Percentiles rank a stretch among this genome's conserved stretches.
Evolutionary conservation across 73 alveolate species (phyloP).

Genomic region (Halteria grandinella): DNA sequence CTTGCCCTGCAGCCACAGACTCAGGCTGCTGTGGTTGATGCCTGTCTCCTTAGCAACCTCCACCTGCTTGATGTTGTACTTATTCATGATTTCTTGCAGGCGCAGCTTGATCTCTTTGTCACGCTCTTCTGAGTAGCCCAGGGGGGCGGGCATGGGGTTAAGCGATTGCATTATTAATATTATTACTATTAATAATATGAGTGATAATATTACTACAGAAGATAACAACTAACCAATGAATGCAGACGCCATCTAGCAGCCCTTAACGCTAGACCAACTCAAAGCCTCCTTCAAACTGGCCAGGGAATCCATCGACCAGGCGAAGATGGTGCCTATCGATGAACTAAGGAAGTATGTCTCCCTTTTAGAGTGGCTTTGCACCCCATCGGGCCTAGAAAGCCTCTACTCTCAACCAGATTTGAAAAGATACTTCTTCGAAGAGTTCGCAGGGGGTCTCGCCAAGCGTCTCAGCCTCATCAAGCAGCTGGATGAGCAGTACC

Average conservation of each 20-base stretch:
- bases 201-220: too few species aligned
- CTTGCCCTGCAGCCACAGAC: constrained; percentile 95
- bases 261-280: too few species aligned
- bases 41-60: constrained; percentile 88
- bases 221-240: too few species aligned
- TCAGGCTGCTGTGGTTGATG: constrained; percentile 89
- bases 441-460: constrained; percentile 17
- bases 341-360: background rate
- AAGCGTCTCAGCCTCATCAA: too few species aligned
- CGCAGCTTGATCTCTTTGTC: constrained; percentile 75
- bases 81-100: constrained; percentile 71
- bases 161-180: too few species aligned
- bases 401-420: constrained; percentile 1
- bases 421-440: constrained; percentile 35
- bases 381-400: background rate
- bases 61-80: constrained; percentile 76
- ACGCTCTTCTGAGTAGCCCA: too few species aligned
- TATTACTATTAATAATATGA: too few species aligned
- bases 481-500: too few species aligned
- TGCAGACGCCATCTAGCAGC: too few species aligned
- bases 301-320: too few species aligned
- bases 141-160: background rate
- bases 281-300: too few species aligned
- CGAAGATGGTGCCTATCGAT: constrained; percentile 8
- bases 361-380: background rate